Base-by-base conservation (phyloP, 2,329 filamentous ascomycete species). In the Fusarium odoratissimum region DNA sequence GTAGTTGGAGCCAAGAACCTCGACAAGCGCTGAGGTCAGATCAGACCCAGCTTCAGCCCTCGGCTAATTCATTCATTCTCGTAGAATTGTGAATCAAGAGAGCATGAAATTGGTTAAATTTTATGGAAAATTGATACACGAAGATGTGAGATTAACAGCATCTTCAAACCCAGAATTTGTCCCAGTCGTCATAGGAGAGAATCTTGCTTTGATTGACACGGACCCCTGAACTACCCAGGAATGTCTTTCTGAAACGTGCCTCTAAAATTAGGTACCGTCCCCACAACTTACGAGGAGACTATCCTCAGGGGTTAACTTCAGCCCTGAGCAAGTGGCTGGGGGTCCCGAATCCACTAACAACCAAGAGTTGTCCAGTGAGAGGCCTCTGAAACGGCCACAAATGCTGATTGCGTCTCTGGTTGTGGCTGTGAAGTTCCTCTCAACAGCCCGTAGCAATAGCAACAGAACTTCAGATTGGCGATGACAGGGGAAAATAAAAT, bases 231-330 rank as follows among this genome's bases (percentile, higher is more conserved):
- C 59, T 48, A 46, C 38, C 60, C 67, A 73, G 60, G 65, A 60
- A 51, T 38, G 38, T 56, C 46, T 61, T 54, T 64, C 71, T 73
- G 71, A 73, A 73, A 73, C 71, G 58, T 42, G 59, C 71, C 67
- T 73, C 71, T 73, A 71, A 68, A 63, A 71, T 73, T 69, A 69
- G 66, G 40, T 69, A 58, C 58, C 51, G 49, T 51, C 71, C 45
- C 66, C 66, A 69, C 65, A 48, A 48, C 35, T 64, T 68, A 74
- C 55, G 71, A 74, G 59, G 42, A 58, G 38, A 49, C 38, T 19
- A 49, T 42, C 59, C 37, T 71, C 71, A 74, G 71, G 71, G 71
- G 66, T 62, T 65, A 33, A 42, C 38, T 45, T 55, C 48, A 55
- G 58, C 48, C 58, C 46, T 41, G 46, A 63, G 59, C 21, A 30